Evolutionary conservation across 495 filamentous ascomycete species (phyloP), one percentile per base, ranked within the genome.

Genomic region (Podospora sp.): DNA sequence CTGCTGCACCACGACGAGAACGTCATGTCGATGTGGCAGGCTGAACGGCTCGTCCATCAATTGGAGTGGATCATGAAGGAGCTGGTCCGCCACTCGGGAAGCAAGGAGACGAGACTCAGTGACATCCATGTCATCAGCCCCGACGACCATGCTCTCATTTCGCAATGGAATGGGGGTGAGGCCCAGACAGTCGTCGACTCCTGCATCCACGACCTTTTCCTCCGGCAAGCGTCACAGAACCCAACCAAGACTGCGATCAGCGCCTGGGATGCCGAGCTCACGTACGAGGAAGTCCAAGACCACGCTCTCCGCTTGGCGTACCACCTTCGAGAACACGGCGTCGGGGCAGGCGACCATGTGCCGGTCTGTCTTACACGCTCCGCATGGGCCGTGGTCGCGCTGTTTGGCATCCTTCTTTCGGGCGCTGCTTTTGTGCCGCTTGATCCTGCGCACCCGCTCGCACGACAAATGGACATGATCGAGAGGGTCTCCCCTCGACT

Each of bases 301-400:
- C 46, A 68, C 65, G 24, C 73, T n/a, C 69, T 73, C 60, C 56
- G 59, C 84, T 24, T 71, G 26, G 84, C 85, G 2, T 74, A 60
- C 36, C 73, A 80, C 51, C 71, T 86, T n/a, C 69, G 72, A 27
- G 65, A 50, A 0, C 75, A 75, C 5, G 66, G 72, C 7, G 79
- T 89, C 25, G 75, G 78, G 1, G 80, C 76, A 3, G 84, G 85
- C 27, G 74, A 71, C 0, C 60, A 87, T 1, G 83, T 90, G 2
- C 87, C 86, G 2, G 68, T 90, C 0, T 87, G 82, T 63, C 77
- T 87, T 21, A 80, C 86, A 63, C 85, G 86, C 51, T 87, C 84
- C 6, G 76, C 72, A 35, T 81, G 81, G 81, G 74, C 80, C 2
- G 64, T 81, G 1, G 77, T 85, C 33, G 77, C 81, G 8, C 74